Evolutionary conservation across 352 stramenopile species (phyloP).

Genomic region (Globisporangium barbulae): DNA sequence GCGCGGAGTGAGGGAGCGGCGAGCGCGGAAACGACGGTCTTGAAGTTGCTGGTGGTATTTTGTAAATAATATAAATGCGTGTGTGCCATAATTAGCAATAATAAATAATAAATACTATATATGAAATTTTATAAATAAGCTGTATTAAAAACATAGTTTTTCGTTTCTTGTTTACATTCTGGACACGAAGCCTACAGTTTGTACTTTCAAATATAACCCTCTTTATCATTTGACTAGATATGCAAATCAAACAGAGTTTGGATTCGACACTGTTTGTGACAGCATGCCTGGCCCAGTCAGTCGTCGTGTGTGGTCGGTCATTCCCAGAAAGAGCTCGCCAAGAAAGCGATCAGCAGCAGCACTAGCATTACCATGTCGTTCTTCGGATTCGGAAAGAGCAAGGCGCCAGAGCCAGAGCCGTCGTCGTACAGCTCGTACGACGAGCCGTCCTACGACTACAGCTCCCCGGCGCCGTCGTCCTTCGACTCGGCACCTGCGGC

Average conservation of each 20-base stretch:
- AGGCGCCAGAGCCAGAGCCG: constrained; percentile 47
- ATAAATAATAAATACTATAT: not conserved
- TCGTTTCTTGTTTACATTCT: no score
- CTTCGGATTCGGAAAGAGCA: constrained; percentile 78
- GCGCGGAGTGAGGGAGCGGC: no score
- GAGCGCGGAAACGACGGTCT: not conserved
- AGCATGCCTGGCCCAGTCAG: constrained; percentile 1
- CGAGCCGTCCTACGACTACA: constrained; percentile 79
- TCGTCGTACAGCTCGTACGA: constrained; percentile 55
- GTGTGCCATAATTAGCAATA: no score
- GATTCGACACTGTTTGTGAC: not conserved
- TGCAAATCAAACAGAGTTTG: not conserved
- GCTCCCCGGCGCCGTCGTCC: constrained; percentile 27
- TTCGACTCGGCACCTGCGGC: constrained; percentile 32
- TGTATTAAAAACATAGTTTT: not conserved
- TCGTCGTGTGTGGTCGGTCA: not conserved
- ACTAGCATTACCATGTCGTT: constrained; percentile 45
- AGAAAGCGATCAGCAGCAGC: not conserved
- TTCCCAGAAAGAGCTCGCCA: constrained; percentile 6
- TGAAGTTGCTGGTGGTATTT: not conserved
- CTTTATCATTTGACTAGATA: not conserved
- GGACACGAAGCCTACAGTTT: no score
- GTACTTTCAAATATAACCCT: not conserved
- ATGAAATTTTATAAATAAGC: not conserved
- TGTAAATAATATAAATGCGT: no score